phyloP scores from a whole-genome alignment of 106 monocot species.

The Dioscorea dumetorum region DNA sequence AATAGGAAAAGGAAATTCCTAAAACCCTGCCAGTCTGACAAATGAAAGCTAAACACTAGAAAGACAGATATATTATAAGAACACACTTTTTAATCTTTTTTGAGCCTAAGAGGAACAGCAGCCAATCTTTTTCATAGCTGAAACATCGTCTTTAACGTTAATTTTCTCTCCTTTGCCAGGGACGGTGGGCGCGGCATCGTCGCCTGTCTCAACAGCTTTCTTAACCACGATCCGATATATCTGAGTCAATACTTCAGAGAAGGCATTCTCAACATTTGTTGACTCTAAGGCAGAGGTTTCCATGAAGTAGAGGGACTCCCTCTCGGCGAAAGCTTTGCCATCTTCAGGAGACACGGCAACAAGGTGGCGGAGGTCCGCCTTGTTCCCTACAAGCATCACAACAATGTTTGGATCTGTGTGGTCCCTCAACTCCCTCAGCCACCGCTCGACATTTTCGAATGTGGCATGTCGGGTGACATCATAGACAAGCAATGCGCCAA shows the following conservation, averaged over 20 bases:
- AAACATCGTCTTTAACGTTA: constrained; percentile 18
- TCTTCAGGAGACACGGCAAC: constrained; percentile 16
- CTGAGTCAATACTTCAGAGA: constrained; percentile 17
- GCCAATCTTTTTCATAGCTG: constrained; percentile 5
- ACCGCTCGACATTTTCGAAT: constrained; percentile 17
- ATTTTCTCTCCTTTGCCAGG: constrained; percentile 15
- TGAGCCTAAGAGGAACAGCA: constrained; percentile 10
- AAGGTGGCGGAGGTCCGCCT: constrained; percentile 21
- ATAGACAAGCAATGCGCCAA: constrained; percentile 23
- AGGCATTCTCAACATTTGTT: constrained; percentile 13
- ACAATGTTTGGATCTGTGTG: constrained; percentile 25
- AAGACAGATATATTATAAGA: neutral
- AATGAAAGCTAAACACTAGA: too few relatives aligned
- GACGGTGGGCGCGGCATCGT: constrained; percentile 3
- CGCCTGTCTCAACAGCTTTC: constrained; percentile 15
- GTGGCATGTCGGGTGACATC: constrained; percentile 22
- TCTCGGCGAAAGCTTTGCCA: constrained; percentile 17
- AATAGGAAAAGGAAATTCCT: too few relatives aligned
- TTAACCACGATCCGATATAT: constrained; percentile 12
- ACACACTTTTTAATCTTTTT: neutral
- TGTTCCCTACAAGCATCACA: constrained; percentile 24
- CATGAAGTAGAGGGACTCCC: constrained; percentile 21
- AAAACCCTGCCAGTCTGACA: too few relatives aligned
- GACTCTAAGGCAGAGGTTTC: constrained; percentile 19
- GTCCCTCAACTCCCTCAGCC: constrained; percentile 19